These are phyloP conservation scores for Cercospora brassicicola DNA, from an alignment of 2,329 filamentous ascomycete genomes.

Conservation along the genomic window DNA sequence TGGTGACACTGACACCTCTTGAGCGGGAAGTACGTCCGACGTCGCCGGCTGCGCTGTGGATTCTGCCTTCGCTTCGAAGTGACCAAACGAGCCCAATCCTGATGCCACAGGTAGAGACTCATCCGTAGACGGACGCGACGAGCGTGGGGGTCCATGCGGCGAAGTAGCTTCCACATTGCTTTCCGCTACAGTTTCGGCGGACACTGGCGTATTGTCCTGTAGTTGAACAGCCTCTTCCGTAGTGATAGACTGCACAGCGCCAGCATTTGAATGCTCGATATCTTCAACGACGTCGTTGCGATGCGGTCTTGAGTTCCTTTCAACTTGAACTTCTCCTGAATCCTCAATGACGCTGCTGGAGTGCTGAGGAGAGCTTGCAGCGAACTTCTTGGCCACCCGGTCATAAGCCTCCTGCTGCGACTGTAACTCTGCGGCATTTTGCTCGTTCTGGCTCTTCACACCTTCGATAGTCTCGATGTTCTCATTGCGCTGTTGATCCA, in stretches of 20 bases:
- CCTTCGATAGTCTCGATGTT: background rate
- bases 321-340: background rate
- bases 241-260: background rate
- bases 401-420: slow-evolving; percentile 8
- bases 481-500: background rate
- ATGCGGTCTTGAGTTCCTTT: background rate
- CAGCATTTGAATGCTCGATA: background rate
- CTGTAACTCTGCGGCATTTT: background rate
- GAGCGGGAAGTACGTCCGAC: background rate
- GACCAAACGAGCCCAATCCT: slow-evolving; percentile 1
- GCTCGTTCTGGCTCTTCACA: background rate
- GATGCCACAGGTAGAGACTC: background rate
- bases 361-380: background rate
- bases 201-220: background rate
- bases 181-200: background rate
- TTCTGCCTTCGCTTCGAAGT: background rate
- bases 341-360: background rate
- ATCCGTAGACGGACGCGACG: background rate
- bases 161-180: background rate
- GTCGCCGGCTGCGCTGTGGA: background rate
- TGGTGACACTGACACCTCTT: background rate
- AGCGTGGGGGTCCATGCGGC: background rate
- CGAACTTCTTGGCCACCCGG: background rate
- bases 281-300: background rate
- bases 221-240: background rate